Base-by-base conservation (phyloP, 768 basidiomycete species). In the Hebeloma cylindrosporum region DNA sequence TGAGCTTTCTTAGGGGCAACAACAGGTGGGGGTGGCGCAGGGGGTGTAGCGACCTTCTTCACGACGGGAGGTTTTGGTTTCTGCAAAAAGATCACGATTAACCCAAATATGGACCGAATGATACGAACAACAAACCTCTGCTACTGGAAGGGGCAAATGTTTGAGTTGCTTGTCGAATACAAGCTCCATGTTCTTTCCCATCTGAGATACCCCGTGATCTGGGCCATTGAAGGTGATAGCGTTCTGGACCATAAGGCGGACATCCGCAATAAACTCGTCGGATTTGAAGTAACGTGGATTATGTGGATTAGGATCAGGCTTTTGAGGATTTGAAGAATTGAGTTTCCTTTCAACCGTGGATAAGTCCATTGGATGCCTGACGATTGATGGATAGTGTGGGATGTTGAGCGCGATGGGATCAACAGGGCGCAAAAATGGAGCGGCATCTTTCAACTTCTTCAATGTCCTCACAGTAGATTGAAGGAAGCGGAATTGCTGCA, bases 321-420 rank as follows among this genome's bases (percentile, higher is more conserved):
- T 93, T 40, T 69, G 56, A 2, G 88, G 84, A 57, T 91, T 94
- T 10, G 90, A 90, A 1, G 86, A 80, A 25, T 54, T 57, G 31
- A 98, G 74, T 68, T 97, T 96, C 57, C 80, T 80, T 67, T 98
- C 95, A 47, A 97, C 80, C 32, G 95, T 96, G 3, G 82, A 77
- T 34, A 99, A 77, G 62, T 98, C 96, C 91, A 97, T 97, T 0
- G 96, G 96, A 20, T 76, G 79, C 60, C 84, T 89, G 67, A 99
- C 80, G 60, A 98, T 82, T 33, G 75, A 75, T 26, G 79, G 79
- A 58, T 99, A 99, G 62, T 95, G 92, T 7, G 93, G 95, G 49
- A 91, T 81, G 49, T 80, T 82, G 54, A 92, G 71, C 6, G 81
- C 85, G 53, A 93, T 77, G 16, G 84, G 77, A 63, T 99, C 96